phyloP scores from a whole-genome alignment of 1,139 yeast genomes.

The Hanseniaspora gamundiae region DNA sequence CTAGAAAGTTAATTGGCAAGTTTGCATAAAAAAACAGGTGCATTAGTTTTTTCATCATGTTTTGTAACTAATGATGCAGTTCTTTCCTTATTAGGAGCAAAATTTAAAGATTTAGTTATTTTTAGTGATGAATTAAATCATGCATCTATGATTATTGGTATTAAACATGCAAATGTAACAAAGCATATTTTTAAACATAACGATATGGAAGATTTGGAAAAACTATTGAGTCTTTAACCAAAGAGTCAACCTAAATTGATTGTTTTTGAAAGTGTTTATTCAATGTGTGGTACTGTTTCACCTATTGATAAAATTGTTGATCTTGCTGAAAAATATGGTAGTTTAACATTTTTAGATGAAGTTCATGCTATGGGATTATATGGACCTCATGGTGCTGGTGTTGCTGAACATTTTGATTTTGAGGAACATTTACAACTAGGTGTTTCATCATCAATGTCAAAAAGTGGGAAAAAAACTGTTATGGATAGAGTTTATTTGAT shows the following conservation, averaged over 20 bases:
- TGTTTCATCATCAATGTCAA: slow-evolving; percentile 27
- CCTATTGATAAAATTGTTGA: slow-evolving; percentile 91
- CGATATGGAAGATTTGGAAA: slow-evolving; percentile 72
- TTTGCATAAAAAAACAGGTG: slow-evolving; percentile 89
- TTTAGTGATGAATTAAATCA: slow-evolving; percentile 91
- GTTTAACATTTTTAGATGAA: slow-evolving; percentile 91
- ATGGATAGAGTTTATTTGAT: slow-evolving; percentile 90
- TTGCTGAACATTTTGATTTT: slow-evolving; percentile 90
- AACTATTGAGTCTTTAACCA: slow-evolving; percentile 66
- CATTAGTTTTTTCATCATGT: slow-evolving; percentile 89
- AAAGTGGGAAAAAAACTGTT: slow-evolving; percentile 35
- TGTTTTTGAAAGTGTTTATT: slow-evolving; percentile 94
- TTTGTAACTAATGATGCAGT: slow-evolving; percentile 96
- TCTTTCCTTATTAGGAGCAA: slow-evolving; percentile 82
- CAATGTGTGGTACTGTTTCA: slow-evolving; percentile 96
- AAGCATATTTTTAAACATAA: slow-evolving; percentile 91
- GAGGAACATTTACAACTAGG: slow-evolving; percentile 62
- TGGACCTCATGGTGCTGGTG: slow-evolving; percentile 99
- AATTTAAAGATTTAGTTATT: slow-evolving; percentile 77
- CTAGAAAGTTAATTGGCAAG: slow-evolving; percentile 82
- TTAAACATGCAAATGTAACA: slow-evolving; percentile 75
- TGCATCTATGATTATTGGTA: slow-evolving; percentile 96
- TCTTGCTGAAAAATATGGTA: slow-evolving; percentile 94
- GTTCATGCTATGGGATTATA: slow-evolving; percentile 99
- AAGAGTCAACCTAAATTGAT: slow-evolving; percentile 79